Percentiles rank a stretch among this genome's conserved stretches.
phyloP scores from a whole-genome alignment of 805 yeast species.

The Pichia nanzhaoensis region DNA sequence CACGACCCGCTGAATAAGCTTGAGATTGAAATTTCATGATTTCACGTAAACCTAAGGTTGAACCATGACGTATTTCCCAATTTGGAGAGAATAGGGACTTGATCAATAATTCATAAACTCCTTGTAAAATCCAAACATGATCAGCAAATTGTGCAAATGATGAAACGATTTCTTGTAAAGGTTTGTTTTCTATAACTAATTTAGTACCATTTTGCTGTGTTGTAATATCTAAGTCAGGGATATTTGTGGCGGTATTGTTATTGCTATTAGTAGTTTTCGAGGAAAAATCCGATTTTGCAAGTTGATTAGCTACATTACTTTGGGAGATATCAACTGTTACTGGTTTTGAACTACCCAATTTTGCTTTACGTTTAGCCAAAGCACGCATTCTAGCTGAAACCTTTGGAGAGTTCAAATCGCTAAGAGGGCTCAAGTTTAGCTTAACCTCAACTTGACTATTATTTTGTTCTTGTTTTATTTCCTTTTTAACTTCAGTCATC shows the following conservation, averaged over 20 bases:
- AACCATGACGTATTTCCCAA: constrained; percentile 97
- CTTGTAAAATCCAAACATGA: constrained; percentile 90
- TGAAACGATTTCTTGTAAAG: constrained; percentile 49
- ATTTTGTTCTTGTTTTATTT: constrained; percentile 3
- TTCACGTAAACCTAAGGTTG: constrained; percentile 87
- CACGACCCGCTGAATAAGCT: constrained; percentile 80
- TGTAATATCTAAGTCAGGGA: constrained; percentile 54
- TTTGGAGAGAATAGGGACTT: constrained; percentile 74
- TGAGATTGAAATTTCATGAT: constrained; percentile 57
- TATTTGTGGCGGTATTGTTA: constrained; percentile 38
- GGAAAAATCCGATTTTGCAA: constrained; percentile 19
- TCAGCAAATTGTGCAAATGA: constrained; percentile 49
- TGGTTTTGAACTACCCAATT: constrained; percentile 42
- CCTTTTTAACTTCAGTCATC: constrained; percentile 10
- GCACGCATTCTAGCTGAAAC: constrained; percentile 81
- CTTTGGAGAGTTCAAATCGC: constrained; percentile 12
- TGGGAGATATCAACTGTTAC: constrained; percentile 63
- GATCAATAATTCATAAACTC: constrained; percentile 75
- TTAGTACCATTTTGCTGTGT: constrained; percentile 75
- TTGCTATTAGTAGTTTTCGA: not conserved
- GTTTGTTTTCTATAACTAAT: constrained; percentile 75
- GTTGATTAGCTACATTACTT: constrained; percentile 54
- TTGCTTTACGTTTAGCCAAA: constrained; percentile 88
- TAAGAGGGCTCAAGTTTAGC: constrained; percentile 4
- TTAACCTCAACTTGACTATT: not conserved